Percentiles rank a stretch among this genome's conserved stretches.
These are phyloP conservation scores for Acacia melanoxylon DNA, from an alignment of 306 rosid genomes.

Conservation along the genomic window DNA sequence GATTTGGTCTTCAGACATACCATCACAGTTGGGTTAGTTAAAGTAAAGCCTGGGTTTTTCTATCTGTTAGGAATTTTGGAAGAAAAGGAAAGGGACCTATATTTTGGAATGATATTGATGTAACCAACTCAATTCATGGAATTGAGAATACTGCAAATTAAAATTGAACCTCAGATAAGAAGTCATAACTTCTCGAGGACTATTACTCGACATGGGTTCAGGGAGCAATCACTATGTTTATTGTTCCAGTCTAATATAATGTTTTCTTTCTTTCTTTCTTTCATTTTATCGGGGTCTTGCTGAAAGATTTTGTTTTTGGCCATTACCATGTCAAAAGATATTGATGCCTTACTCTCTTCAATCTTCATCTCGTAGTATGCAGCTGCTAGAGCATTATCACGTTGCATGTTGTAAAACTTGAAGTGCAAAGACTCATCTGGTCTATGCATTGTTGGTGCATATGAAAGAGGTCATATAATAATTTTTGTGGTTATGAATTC, in stretches of 20 bases:
- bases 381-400: conserved; percentile 77
- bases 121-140: background rate
- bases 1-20: background rate
- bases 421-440: background rate
- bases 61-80: background rate
- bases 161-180: background rate
- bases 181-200: background rate
- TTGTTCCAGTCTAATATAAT: background rate
- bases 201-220: background rate
- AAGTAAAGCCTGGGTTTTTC: background rate
- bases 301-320: conserved; percentile 1
- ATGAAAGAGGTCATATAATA: too few relatives aligned
- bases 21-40: too few relatives aligned
- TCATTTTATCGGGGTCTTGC: background rate
- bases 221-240: background rate
- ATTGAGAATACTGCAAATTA: background rate
- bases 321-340: background rate
- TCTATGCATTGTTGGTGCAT: background rate
- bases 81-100: background rate
- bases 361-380: conserved; percentile 62
- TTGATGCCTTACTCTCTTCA: conserved; percentile 13
- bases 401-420: background rate
- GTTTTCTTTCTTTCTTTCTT: background rate
- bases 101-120: background rate
- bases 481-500: conserved; percentile 8